Evolutionary conservation across 306 rosid species (phyloP).

Genomic region (Quercus suber): DNA sequence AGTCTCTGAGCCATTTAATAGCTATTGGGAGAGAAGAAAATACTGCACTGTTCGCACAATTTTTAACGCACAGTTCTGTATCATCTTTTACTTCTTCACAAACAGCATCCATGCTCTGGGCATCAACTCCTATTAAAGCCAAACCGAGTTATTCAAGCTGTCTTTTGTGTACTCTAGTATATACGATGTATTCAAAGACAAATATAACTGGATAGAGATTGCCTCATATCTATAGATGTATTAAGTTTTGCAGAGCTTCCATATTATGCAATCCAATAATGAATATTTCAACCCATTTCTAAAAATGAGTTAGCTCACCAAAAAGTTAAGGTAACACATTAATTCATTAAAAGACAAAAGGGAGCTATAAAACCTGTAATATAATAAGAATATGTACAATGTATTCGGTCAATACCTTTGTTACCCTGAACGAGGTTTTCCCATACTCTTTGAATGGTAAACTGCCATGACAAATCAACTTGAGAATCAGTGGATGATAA

Average conservation of each 20-base stretch:
- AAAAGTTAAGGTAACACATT: not conserved
- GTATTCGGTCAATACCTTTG: constrained; percentile 46
- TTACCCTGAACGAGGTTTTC: constrained; percentile 65
- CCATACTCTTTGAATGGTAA: constrained; percentile 73
- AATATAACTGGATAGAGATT: not conserved
- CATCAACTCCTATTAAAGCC: constrained; percentile 30
- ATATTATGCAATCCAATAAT: not conserved
- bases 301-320: not conserved
- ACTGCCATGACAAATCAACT: constrained; percentile 91
- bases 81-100: constrained; percentile 57
- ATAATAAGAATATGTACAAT: not conserved
- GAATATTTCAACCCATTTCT: not conserved
- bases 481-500: constrained; percentile 43
- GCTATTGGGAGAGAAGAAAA: constrained; percentile 81
- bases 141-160: constrained; percentile 3
- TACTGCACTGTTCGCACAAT: constrained; percentile 68
- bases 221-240: not conserved
- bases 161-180: not conserved
- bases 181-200: not conserved
- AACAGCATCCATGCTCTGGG: constrained; percentile 30
- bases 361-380: not conserved
- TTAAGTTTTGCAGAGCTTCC: not conserved
- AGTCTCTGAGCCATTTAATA: constrained; percentile 79
- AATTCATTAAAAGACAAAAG: not conserved
- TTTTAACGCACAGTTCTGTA: constrained; percentile 45